These are phyloP conservation scores for Trypanosoma congolense DNA, from an alignment of 208 protist species.

Conservation along the genomic window DNA sequence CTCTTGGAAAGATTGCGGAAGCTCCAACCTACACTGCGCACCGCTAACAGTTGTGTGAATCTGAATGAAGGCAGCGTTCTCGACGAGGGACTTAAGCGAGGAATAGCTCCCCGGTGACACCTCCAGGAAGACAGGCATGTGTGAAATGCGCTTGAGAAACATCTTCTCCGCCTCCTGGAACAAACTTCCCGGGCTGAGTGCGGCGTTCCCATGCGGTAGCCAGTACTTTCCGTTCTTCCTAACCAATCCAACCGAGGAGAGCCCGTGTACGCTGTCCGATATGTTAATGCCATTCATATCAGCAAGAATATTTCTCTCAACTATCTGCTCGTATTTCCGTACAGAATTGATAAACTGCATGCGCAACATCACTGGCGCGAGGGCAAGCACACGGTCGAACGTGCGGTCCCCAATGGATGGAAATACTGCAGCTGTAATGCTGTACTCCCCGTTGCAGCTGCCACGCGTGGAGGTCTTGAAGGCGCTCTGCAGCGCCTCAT, in stretches of 20 bases:
- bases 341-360: constrained; percentile 36
- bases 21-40: constrained; percentile 27
- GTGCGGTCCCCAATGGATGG: constrained; percentile 77
- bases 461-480: constrained; percentile 55
- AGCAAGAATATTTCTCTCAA: no score
- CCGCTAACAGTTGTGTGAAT: constrained; percentile 59
- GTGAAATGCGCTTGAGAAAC: constrained; percentile 47
- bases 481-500: constrained; percentile 38
- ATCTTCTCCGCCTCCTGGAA: constrained; percentile 15
- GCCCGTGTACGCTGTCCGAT: no score
- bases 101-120: constrained; percentile 74
- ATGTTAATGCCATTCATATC: no score
- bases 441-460: not conserved
- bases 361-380: constrained; percentile 75
- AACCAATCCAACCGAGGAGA: no score
- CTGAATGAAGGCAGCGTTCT: constrained; percentile 83
- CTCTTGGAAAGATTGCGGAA: constrained; percentile 6
- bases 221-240: no score
- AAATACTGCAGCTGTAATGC: constrained; percentile 61
- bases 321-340: not conserved
- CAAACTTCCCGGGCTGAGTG: not conserved
- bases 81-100: constrained; percentile 70
- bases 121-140: constrained; percentile 34
- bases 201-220: no score
- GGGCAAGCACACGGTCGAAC: constrained; percentile 71